Percentiles rank a stretch among this genome's conserved stretches.
Evolutionary conservation across 208 protist species (phyloP).

Genomic region (Leishmania turanica): DNA sequence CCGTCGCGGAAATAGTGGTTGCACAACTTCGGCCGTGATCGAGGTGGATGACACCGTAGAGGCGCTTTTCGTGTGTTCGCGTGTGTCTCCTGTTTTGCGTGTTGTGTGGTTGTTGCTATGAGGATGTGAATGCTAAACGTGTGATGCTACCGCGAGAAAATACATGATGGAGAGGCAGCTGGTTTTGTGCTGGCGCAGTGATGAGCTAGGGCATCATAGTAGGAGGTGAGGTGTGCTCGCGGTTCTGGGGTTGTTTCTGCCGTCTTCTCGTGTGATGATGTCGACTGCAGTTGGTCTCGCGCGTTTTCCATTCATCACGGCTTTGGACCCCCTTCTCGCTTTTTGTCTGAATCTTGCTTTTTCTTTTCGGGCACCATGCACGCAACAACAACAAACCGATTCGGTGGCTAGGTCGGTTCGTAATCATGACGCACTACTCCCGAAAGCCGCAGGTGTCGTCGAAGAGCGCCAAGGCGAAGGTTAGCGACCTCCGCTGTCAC

Average conservation of each 20-base stretch:
- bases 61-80: neutral
- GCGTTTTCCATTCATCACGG: neutral
- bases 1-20: neutral
- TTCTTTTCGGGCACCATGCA: neutral
- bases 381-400: neutral
- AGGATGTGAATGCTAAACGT: neutral
- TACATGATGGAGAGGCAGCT: too few species aligned
- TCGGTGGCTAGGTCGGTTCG: constrained; percentile 62
- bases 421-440: constrained; percentile 89
- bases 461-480: constrained; percentile 89
- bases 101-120: neutral
- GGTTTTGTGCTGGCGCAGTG: neutral
- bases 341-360: neutral
- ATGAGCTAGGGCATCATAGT: neutral
- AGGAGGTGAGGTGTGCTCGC: neutral
- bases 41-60: neutral
- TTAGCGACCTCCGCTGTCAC: constrained; percentile 93
- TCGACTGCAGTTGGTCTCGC: neutral
- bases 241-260: neutral
- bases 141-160: neutral
- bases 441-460: constrained; percentile 90
- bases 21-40: neutral
- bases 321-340: neutral
- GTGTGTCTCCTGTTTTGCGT: neutral
- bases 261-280: neutral